Conservation (phyloP, 1,284 basidiomycete species). For the Ceratobasidium theobromae region DNA sequence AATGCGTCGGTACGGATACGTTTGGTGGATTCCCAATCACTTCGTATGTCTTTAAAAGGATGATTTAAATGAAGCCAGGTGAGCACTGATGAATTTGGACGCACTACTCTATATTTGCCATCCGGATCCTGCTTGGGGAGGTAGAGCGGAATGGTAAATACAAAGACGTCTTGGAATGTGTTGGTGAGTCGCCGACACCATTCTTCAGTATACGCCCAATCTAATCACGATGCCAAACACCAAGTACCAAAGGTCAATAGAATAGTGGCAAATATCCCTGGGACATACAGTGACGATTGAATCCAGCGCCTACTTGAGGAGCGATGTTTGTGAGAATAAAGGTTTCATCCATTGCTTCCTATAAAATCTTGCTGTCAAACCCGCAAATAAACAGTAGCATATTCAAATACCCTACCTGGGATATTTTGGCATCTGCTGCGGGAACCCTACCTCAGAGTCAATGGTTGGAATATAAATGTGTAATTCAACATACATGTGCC, state of each 20-base stretch:
- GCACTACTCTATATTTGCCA: conserved; percentile 91
- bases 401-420: conserved; percentile 53
- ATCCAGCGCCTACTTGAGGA: conserved; percentile 96
- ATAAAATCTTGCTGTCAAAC: conserved; percentile 34
- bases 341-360: conserved; percentile 96
- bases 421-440: conserved; percentile 95
- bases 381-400: not conserved
- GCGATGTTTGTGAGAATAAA: conserved; percentile 96
- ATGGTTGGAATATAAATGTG: not conserved
- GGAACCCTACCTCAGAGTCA: conserved; percentile 66
- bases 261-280: not conserved
- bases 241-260: too few species aligned
- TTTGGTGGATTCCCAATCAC: conserved; percentile 92
- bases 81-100: conserved; percentile 45
- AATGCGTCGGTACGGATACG: conserved; percentile 94
- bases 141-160: conserved; percentile 98
- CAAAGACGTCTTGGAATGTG: conserved; percentile 89
- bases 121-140: conserved; percentile 81
- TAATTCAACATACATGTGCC: conserved; percentile 76
- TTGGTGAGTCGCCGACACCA: conserved; percentile 90
- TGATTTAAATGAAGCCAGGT: not conserved
- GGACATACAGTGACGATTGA: conserved; percentile 89
- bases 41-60: conserved; percentile 72
- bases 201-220: conserved; percentile 96
- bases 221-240: conserved; percentile 46